Evolutionary conservation across 2,329 filamentous ascomycete species (phyloP).

Genomic region (Ophiostoma australiae): DNA sequence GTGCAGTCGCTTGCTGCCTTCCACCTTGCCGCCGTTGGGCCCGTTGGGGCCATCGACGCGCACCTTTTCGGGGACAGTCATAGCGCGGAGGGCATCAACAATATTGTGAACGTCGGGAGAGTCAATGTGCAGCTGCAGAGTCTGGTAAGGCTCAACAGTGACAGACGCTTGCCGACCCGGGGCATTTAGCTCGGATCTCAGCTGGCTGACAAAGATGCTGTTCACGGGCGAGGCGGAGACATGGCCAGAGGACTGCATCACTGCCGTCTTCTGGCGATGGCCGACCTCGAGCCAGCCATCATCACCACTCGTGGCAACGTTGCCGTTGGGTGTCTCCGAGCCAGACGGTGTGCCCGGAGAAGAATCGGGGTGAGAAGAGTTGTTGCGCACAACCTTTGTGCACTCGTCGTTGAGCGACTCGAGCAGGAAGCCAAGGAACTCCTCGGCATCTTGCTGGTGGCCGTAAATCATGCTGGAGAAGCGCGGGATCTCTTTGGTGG

Average conservation of each 20-base stretch:
- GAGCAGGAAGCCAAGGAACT: constrained; percentile 89
- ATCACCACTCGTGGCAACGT: constrained; percentile 28
- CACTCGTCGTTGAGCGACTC: constrained; percentile 94
- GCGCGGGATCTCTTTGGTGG: constrained; percentile 76
- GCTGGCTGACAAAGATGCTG: constrained; percentile 87
- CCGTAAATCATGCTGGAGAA: constrained; percentile 94
- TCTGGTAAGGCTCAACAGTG: constrained; percentile 88
- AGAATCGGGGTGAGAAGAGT: constrained; percentile 34
- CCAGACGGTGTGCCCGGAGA: constrained; percentile 41
- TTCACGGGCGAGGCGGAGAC: constrained; percentile 74
- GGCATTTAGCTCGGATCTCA: constrained; percentile 83
- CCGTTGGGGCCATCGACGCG: constrained; percentile 70
- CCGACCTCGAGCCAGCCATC: constrained; percentile 93
- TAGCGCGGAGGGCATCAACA: constrained; percentile 76
- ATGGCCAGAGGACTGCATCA: constrained; percentile 79
- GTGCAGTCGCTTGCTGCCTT: constrained; percentile 88
- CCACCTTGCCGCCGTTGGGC: constrained; percentile 67
- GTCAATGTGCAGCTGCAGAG: constrained; percentile 90
- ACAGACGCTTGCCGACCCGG: constrained; percentile 85
- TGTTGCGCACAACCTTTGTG: constrained; percentile 62
- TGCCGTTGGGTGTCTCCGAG: constrained; percentile 31
- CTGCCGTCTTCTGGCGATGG: constrained; percentile 77
- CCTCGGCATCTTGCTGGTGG: constrained; percentile 95
- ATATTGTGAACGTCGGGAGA: constrained; percentile 84
- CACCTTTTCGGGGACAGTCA: constrained; percentile 79